Evolutionary conservation across 768 basidiomycete species (phyloP), one percentile per base, ranked within the genome.

Genomic region (Basidioascus undulatus): DNA sequence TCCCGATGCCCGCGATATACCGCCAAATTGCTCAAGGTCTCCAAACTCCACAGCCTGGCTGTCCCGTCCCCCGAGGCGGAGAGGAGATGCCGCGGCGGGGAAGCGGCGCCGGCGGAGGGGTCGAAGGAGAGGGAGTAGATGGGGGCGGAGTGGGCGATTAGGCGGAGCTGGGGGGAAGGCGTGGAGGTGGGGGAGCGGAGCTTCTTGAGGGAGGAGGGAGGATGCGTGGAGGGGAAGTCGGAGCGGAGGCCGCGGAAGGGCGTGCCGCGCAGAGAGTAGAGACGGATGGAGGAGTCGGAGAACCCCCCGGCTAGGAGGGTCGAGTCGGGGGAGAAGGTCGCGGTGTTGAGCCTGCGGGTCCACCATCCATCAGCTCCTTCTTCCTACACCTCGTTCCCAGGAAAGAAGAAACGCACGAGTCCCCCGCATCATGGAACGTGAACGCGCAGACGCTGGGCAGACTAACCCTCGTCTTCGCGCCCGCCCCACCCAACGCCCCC

Each of bases 1-100:
- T 92, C 87, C 54, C 87, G 76, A 51, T 98, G 92, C 0, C 92
- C 89, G 26, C 84, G 70, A 55, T 86, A 98, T 6, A 77, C 86
- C 16, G 86, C 86, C 9, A 96, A 61, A 51, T 92, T 92, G 13
- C 79, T 71, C 67, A 84, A 72, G 1, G 89, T 92, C 47, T 96
- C 84, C 58, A 94, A 62, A 5, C 84, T 89, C 92, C 92, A 98
- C 16, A 98, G 60, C 11, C 92, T 72, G 32, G 75, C 62, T 0
- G 89, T 87, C 1, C 79, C 71, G 55, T 98, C 92, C 33, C 86
- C 81, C 12, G 92, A 96, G 2, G 76, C 69, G 13, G 87, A 94
- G 25, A 98, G 65, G 5, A 98, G 69, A 55, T 82, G 77, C 55
- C 70, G 74, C 1, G 92, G 89, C 11, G 84, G 68, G 7, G 66